phyloP scores from a whole-genome alignment of 495 filamentous ascomycete species.

The Immersiella caudata region DNA sequence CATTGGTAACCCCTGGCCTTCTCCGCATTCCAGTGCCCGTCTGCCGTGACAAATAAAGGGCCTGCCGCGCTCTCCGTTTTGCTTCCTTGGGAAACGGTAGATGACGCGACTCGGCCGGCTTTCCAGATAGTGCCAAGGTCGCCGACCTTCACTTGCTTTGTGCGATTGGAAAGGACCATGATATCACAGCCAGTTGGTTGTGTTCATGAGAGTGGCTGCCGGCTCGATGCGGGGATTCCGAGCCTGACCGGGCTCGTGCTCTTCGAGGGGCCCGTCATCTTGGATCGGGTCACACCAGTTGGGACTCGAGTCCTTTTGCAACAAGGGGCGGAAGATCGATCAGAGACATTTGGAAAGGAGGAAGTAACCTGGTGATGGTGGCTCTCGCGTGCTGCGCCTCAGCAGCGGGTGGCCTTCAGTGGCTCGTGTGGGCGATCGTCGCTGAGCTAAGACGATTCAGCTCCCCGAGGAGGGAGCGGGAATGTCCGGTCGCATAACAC shows the following conservation, averaged over 20 bases:
- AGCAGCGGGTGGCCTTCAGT: background rate
- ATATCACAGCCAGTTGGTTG: background rate
- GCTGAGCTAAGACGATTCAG: constrained; percentile 10
- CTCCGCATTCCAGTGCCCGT: constrained; percentile 35
- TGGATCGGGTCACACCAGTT: background rate
- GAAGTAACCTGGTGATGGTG: constrained; percentile 1
- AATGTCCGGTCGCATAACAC: constrained; percentile 16
- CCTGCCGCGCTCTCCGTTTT: background rate
- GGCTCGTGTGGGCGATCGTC: constrained; percentile 9
- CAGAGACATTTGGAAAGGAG: background rate
- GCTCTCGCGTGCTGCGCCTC: constrained; percentile 5
- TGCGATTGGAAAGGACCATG: background rate
- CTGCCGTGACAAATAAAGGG: constrained; percentile 16
- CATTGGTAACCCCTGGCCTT: constrained; percentile 14
- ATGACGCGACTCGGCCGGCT: background rate
- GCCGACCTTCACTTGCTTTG: background rate
- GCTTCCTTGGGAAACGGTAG: background rate
- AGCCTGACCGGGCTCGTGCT: background rate
- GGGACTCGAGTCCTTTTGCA: background rate
- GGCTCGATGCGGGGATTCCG: background rate
- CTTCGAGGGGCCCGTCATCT: background rate
- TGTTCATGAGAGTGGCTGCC: background rate
- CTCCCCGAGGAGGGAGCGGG: background rate
- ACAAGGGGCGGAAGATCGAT: constrained; percentile 3
- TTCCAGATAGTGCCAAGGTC: background rate